phyloP scores from a whole-genome alignment of 1,284 basidiomycete genomes.

The Ceratobasidium sp. region DNA sequence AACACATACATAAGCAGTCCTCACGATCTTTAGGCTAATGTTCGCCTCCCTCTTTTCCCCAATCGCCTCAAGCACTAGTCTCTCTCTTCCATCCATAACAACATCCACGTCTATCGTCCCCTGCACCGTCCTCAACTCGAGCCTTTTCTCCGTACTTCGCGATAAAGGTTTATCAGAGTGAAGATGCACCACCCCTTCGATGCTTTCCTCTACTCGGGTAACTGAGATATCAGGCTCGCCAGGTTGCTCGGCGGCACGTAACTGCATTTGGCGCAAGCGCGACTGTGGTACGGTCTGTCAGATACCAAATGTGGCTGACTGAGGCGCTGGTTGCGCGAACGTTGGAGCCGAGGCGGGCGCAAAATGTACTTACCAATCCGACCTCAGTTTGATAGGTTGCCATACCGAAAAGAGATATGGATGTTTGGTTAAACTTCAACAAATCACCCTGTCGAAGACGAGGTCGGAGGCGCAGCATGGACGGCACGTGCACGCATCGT shows the following conservation, averaged over 20 bases:
- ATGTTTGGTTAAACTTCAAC: background rate
- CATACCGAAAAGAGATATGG: background rate
- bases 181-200: slow-evolving; percentile 37
- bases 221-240: slow-evolving; percentile 36
- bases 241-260: slow-evolving; percentile 40
- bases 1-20: background rate
- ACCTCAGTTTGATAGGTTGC: slow-evolving; percentile 38
- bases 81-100: slow-evolving; percentile 34
- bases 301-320: background rate
- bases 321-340: slow-evolving; percentile 19
- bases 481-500: slow-evolving; percentile 4
- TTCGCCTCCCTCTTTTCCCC: slow-evolving; percentile 37
- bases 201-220: slow-evolving; percentile 23
- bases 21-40: slow-evolving; percentile 32
- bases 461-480: background rate
- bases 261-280: slow-evolving; percentile 31
- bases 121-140: slow-evolving; percentile 22
- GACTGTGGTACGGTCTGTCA: slow-evolving; percentile 16
- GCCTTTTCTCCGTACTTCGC: slow-evolving; percentile 17
- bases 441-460: background rate
- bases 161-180: slow-evolving; percentile 39
- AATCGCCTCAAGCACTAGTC: slow-evolving; percentile 31
- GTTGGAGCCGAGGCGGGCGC: slow-evolving; percentile 26
- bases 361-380: slow-evolving; percentile 20
- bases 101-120: slow-evolving; percentile 35